Evolutionary conservation across 73 alveolate genomes (phyloP).

Genomic region (Tetrahymena elliotti): DNA sequence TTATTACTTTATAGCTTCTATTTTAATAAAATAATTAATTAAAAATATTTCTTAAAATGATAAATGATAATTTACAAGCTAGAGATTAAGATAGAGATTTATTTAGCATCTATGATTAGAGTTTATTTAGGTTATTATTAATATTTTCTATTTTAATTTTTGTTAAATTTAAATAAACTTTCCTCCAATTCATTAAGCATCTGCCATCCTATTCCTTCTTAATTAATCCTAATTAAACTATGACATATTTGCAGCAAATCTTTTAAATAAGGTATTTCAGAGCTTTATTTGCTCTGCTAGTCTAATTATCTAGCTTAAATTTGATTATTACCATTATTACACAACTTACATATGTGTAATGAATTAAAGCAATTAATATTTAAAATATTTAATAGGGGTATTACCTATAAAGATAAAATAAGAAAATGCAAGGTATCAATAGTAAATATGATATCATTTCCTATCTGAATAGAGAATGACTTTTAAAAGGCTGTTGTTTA

Average conservation of each 20-base stretch:
- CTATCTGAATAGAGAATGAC: background rate
- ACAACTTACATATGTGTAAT: background rate
- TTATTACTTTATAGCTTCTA: too few relatives aligned
- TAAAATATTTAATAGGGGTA: background rate
- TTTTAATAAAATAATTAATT: too few relatives aligned
- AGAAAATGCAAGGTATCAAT: background rate
- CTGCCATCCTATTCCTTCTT: background rate
- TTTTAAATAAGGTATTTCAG: background rate
- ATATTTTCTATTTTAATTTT: background rate
- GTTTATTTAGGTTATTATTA: too few relatives aligned
- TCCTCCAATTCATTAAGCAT: background rate
- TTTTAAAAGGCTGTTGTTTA: background rate
- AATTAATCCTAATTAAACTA: too few relatives aligned
- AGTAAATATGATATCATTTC: background rate
- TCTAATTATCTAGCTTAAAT: background rate
- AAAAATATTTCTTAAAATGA: too few relatives aligned
- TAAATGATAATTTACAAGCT: background rate
- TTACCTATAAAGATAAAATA: background rate
- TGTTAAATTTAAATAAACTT: background rate
- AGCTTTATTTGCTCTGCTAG: background rate
- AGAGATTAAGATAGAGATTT: background rate
- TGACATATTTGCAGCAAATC: background rate
- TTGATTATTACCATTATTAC: background rate
- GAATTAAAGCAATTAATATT: background rate
- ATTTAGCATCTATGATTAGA: background rate